Conservation (phyloP, 345 rosid genomes). For the Rhizophora apiculata region DNA sequence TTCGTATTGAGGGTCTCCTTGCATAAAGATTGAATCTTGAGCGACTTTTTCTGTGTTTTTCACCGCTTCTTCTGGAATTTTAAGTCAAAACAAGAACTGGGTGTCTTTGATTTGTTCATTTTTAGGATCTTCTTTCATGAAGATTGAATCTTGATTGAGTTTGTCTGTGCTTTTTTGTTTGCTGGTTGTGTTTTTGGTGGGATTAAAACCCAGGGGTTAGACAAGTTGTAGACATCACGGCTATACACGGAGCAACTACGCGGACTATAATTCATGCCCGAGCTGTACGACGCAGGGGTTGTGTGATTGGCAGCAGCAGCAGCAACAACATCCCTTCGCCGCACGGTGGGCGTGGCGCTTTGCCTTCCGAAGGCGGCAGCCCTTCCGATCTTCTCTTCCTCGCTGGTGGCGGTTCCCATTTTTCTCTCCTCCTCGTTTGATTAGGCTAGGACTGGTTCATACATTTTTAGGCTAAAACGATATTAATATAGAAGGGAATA, state of each 20-base stretch:
- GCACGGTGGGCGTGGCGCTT: slow-evolving; percentile 99
- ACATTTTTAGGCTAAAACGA: neutral
- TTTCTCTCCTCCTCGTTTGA: slow-evolving; percentile 6
- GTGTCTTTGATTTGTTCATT: too few species aligned
- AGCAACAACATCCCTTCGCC: slow-evolving; percentile 58
- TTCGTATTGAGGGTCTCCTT: neutral
- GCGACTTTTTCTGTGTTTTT: neutral
- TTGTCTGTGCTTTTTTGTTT: neutral
- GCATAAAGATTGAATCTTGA: neutral
- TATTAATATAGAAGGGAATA: too few species aligned
- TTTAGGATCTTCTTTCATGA: neutral
- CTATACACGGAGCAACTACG: slow-evolving; percentile 60
- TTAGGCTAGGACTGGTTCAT: slow-evolving; percentile 12
- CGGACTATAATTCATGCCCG: slow-evolving; percentile 76
- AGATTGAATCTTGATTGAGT: neutral
- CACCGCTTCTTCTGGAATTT: too few species aligned
- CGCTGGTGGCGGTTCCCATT: slow-evolving; percentile 80
- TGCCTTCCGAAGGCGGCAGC: slow-evolving; percentile 99
- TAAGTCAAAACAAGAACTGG: too few species aligned
- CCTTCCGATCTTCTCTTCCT: slow-evolving; percentile 99
- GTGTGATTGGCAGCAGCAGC: slow-evolving; percentile 49
- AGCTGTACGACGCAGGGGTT: slow-evolving; percentile 75
- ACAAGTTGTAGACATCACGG: slow-evolving; percentile 89
- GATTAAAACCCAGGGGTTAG: slow-evolving; percentile 22
- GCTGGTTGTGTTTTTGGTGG: neutral